Evolutionary conservation across 371 early-diverging fungal species (phyloP), one percentile per base, ranked within the genome.

Genomic region (Mucor saturninus): DNA sequence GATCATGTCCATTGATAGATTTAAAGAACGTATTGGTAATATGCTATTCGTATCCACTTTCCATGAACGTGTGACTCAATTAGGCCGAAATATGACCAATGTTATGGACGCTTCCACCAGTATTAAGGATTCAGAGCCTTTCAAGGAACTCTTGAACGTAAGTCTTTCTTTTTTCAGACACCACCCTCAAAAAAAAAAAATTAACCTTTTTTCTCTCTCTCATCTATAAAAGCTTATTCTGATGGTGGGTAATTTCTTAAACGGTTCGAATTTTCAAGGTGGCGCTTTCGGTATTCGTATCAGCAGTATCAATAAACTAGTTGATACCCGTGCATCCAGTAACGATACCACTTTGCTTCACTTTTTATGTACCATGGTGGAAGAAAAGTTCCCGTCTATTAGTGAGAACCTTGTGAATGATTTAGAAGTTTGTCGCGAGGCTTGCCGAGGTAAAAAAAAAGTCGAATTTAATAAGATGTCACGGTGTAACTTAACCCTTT

Each of bases 281-380:
- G 91, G 93, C 5, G 95, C 95, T 0, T 94, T 91, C 80, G 97
- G 96, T 49, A 94, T 96, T 71, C 89, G 89, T 64, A 93, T 96
- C 63, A 83, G 86, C 8, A 93, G 92, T 73, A 86, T 97, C 48
- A 93, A 93, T 68, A 92, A 91, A 82, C 72, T 95, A 60, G 90
- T 90, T 38, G 95, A 95, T 67, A 94, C 94, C 30, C 91, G 93
- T 68, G 87, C 91, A 4, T 68, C 89, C 74, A 72, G 85, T 60
- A 69, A 83, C 28, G 83, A 83, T 61, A 86, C 87, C 29, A 94
- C 94, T 0, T 72, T 95, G 37, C 70, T 94, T 21, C 93, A 94
- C 64, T 93, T 93, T 68, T 74, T 95, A 51, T 87, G 88, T 37
- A 80, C 78, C 26, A 83, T 84, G n/a, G 79, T 92, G 2, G 90